Evolutionary conservation across 139 green algal species (phyloP).

Genomic region (Marvania coccoides): DNA sequence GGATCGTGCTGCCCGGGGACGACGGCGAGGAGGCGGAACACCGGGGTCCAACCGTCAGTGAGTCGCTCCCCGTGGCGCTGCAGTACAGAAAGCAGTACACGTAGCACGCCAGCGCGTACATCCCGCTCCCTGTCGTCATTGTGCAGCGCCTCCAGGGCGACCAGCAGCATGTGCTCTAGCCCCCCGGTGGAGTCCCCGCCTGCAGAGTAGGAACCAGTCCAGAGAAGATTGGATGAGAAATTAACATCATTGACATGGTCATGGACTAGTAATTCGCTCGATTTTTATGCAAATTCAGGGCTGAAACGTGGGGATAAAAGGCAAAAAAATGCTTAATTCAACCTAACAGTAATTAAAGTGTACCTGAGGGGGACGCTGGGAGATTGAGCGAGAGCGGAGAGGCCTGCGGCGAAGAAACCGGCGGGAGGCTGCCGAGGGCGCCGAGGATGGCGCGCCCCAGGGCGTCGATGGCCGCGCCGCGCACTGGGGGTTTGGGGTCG

Average conservation of each 20-base stretch:
- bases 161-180: conserved; percentile 74
- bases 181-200: conserved; percentile 18
- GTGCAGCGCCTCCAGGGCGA: conserved; percentile 62
- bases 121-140: conserved; percentile 50
- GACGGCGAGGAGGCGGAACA: conserved; percentile 65
- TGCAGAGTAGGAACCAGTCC: background rate
- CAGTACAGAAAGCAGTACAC: conserved; percentile 60
- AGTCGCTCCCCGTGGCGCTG: conserved; percentile 66
- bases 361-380: background rate
- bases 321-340: too few relatives aligned
- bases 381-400: background rate
- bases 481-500: conserved; percentile 27
- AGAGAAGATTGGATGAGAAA: background rate
- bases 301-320: background rate
- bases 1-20: conserved; percentile 48
- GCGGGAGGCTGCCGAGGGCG: conserved; percentile 23
- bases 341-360: too few relatives aligned
- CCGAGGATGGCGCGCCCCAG: conserved; percentile 56
- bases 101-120: conserved; percentile 59
- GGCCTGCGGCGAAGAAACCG: background rate
- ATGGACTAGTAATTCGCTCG: too few relatives aligned
- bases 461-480: conserved; percentile 54
- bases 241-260: too few relatives aligned
- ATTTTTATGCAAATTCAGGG: too few relatives aligned
- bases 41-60: conserved; percentile 63